Conservation (phyloP, 106 monocot genomes). For the Narthecium ossifragum region DNA sequence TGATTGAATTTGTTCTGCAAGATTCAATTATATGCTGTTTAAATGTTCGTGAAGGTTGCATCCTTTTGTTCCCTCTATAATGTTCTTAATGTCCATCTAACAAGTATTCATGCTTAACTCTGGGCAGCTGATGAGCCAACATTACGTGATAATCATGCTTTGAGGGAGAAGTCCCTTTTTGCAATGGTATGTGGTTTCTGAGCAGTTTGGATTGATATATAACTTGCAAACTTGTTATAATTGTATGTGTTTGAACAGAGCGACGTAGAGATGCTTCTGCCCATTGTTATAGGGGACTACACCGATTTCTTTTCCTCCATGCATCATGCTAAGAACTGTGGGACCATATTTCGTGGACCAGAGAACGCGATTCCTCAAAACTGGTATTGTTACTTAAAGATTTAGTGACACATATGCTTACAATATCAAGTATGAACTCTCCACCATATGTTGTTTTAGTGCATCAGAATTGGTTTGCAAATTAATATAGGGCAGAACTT, state of each 20-base stretch:
- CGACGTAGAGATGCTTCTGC: slow-evolving; percentile 86
- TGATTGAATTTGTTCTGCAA: neutral
- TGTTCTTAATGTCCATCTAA: neutral
- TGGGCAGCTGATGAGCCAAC: slow-evolving; percentile 80
- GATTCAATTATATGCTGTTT: neutral
- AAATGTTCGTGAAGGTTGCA: neutral
- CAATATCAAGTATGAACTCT: too few species aligned
- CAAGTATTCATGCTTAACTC: neutral
- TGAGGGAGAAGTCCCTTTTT: slow-evolving; percentile 63
- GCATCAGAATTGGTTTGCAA: neutral
- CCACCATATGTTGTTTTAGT: too few species aligned
- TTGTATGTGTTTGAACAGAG: slow-evolving; percentile 30
- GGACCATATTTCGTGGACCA: slow-evolving; percentile 84
- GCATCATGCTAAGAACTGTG: slow-evolving; percentile 91
- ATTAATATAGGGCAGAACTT: neutral
- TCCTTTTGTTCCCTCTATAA: too few species aligned
- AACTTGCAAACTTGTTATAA: neutral
- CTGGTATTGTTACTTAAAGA: too few species aligned
- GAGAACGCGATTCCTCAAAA: slow-evolving; percentile 68
- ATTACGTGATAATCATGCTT: slow-evolving; percentile 64
- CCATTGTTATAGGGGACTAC: slow-evolving; percentile 80
- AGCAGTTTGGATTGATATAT: neutral
- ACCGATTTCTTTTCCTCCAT: slow-evolving; percentile 93
- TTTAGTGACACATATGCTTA: too few species aligned
- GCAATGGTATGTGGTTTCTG: slow-evolving; percentile 53